Base-by-base conservation (phyloP, 768 basidiomycete genomes). In the Neoboletus brunneissimus region DNA sequence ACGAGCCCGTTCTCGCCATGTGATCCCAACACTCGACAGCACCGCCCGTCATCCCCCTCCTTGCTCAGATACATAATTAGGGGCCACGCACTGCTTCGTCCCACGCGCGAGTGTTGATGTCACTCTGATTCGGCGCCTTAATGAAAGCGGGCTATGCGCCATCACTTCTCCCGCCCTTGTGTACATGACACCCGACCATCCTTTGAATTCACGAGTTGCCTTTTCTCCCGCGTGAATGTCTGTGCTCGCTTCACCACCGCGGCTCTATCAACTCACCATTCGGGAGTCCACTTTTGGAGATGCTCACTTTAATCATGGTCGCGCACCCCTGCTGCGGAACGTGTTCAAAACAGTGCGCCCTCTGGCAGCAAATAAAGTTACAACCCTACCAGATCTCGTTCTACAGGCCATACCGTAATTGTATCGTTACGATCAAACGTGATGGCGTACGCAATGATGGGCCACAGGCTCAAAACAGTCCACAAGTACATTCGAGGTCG, bases 71-170 rank as follows among this genome's bases (percentile, higher is more conserved):
- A 10, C 22, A 41, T 31, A 25, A 18, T 37, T 47, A 51, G 57
- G 55, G 35, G 34, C 50, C 20, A 23, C 20, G 32, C 60, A 59
- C 48, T 44, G 59, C 59, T 43, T 53, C 34, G 42, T 35, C 38
- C 45, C 49, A 52, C 22, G 34, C 57, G 44, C 48, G 43, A 56
- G 29, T 27, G 11, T 40, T 27, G 35, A 56, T 55, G 41, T 42
- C 54, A 55, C 6, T 43, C 32, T 32, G 46, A 49, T 40, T 23
- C 23, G 44, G 32, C 53, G 44, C 44, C 20, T 64, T 64, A 53
- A 63, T 64, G 25, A 53, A 56, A 6, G 3, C 31, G 32, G 62
- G 62, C 62, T 64, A 62, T 64, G 61, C n/a, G 23, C 20, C 41
- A 32, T 53, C 49, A 44, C 18, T 50, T 25, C 8, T 47, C 23